Evolutionary conservation across 176 grass and related monocot genomes (phyloP), one percentile per base, ranked within the genome.

Genomic region (Secale cereale): DNA sequence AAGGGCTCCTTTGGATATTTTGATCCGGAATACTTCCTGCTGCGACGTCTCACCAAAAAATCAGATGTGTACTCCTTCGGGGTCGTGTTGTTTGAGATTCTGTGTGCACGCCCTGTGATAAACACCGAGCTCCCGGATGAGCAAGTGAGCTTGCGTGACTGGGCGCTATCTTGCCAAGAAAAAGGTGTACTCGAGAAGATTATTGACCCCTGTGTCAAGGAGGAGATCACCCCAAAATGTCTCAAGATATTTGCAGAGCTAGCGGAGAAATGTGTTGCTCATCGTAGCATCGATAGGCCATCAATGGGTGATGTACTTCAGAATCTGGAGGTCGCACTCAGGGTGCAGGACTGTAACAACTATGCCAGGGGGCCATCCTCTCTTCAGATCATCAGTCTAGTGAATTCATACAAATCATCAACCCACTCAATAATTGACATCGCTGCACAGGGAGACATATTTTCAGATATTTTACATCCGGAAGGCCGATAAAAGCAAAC

Each of bases 51-150:
- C 12, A 87, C 84, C 14, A 39, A 76, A 4, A 91, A 87, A 76
- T 91, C 85, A 37, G 89, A 91, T 31, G 80, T 91, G 1, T 91
- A 81, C 15, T 81, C 89, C 1, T 87, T 91, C 9, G 25, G 81
- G 4, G 81, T 87, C 1, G 61, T 86, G 36, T 33, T 90, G 65
- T 90, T 90, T 25, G 88, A 82, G 35, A n/a, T 82, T 7, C 28
- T 90, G 1, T 87, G 81, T 22, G 85, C 81, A 7, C 59, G 81
- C 60, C 60, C 81, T 19, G 77, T 11, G 22, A 26, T 85, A 12
- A 76, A 84, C 32, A 61, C n/a, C 1, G 4, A 5, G 3, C 81
- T 91, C n/a, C 75, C 62, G 0, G 12, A 82, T 3, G 85, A 81
- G 46, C 46, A 77, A 71, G 79, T 91, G 26, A 91, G 77, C 63